A percentile compares a stretch with the other conserved stretches of the same genome.
These are phyloP conservation scores for Auricularia cornea DNA, from an alignment of 768 basidiomycete species.

Conservation along the genomic window DNA sequence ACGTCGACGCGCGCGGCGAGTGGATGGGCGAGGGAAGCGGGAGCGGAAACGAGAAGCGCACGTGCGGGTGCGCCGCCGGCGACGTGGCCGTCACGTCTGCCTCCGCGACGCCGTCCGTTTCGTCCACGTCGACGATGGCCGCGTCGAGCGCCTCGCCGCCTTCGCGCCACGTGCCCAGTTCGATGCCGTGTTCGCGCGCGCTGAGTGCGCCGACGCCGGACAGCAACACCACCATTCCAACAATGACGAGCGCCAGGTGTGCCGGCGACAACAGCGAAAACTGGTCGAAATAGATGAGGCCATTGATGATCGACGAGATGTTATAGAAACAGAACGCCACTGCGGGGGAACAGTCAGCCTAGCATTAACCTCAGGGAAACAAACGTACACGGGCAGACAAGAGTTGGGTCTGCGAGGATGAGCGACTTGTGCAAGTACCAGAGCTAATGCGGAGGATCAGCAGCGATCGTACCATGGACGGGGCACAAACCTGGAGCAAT, in stretches of 20 bases:
- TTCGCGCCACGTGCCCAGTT: conserved; percentile 29
- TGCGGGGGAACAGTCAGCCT: conserved; percentile 15
- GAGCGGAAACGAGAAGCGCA: background rate
- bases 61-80: background rate
- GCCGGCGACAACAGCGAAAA: conserved; percentile 56
- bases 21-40: background rate
- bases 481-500: conserved; percentile 49
- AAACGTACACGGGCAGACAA: conserved; percentile 75
- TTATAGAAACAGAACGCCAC: conserved; percentile 96
- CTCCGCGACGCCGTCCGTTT: conserved; percentile 3
- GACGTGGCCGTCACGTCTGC: conserved; percentile 1
- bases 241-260: conserved; percentile 65
- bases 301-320: conserved; percentile 82
- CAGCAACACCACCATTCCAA: conserved; percentile 73
- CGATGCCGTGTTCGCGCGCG: conserved; percentile 47
- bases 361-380: background rate
- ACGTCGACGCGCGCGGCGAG: background rate
- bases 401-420: conserved; percentile 71
- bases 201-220: conserved; percentile 88
- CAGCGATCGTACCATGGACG: conserved; percentile 5
- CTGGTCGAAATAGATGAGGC: conserved; percentile 85
- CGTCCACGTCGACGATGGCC: conserved; percentile 4
- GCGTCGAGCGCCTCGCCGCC: conserved; percentile 33
- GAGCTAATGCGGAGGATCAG: conserved; percentile 21
- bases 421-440: conserved; percentile 80